Evolutionary conservation across 148 eudicot species (phyloP).

Genomic region (Pouteria glomerata): DNA sequence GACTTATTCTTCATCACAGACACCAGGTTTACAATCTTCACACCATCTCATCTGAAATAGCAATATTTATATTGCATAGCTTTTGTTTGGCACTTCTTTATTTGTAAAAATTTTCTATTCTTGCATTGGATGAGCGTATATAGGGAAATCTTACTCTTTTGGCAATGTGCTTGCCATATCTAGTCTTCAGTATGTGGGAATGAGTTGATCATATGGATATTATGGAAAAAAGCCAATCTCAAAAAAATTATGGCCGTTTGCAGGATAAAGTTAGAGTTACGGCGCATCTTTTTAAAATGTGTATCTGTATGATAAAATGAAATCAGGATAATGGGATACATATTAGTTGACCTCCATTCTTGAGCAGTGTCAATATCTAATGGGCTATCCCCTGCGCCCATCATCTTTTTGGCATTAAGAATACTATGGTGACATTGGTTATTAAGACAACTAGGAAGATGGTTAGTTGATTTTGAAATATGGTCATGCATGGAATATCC

Average conservation of each 20-base stretch:
- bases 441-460: background rate
- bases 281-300: background rate
- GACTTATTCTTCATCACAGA: slow-evolving; percentile 91
- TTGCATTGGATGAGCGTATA: background rate
- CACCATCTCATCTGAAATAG: background rate
- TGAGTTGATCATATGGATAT: background rate
- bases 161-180: background rate
- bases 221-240: background rate
- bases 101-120: background rate
- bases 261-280: background rate
- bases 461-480: background rate
- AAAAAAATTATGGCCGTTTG: background rate
- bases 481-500: background rate
- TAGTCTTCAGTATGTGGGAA: background rate
- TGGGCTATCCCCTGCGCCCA: too few species aligned
- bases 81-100: background rate
- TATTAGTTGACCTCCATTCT: background rate
- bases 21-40: slow-evolving; percentile 47
- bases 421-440: background rate
- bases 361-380: too few species aligned
- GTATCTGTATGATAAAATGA: background rate
- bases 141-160: background rate
- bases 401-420: too few species aligned
- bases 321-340: background rate
- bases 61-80: background rate